Evolutionary conservation across 2,329 filamentous ascomycete genomes (phyloP).

Genomic region (Cercospora beticola): DNA sequence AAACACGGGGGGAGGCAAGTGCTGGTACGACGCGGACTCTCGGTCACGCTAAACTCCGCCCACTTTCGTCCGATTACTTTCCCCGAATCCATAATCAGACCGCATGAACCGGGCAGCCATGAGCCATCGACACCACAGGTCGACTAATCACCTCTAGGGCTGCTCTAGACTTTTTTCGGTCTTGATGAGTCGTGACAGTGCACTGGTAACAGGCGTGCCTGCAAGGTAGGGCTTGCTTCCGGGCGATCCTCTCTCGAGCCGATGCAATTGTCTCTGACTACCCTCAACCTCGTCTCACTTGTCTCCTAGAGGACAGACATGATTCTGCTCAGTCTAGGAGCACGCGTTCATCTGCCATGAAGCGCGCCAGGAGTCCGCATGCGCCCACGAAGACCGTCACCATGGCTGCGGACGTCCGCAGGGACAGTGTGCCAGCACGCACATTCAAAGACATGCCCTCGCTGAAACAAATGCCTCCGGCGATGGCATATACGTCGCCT

Average conservation of each 20-base stretch:
- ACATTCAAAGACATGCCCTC: constrained; percentile 5
- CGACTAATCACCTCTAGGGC: not conserved
- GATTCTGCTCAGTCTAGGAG: not conserved
- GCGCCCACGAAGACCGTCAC: constrained; percentile 2
- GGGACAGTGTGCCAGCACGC: not conserved
- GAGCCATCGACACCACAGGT: not conserved
- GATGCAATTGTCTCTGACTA: not conserved
- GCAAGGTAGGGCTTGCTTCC: not conserved
- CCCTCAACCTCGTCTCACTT: not conserved
- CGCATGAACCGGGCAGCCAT: not conserved
- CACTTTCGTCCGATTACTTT: not conserved
- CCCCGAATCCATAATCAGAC: not conserved
- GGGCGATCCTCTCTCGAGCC: not conserved
- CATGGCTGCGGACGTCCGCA: not conserved
- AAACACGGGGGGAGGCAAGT: not conserved
- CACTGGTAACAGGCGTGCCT: not conserved
- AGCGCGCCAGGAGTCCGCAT: constrained; percentile 7
- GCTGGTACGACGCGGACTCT: not conserved
- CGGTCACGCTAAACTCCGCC: not conserved
- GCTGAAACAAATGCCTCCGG: constrained; percentile 26
- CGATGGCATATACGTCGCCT: constrained; percentile 33
- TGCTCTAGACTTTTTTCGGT: not conserved
- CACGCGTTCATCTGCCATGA: constrained; percentile 3
- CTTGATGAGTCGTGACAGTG: not conserved
- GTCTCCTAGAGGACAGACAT: not conserved